A percentile compares a stretch with the other conserved stretches of the same genome.
These are phyloP conservation scores for Tieghemiomyces parasiticus DNA, from an alignment of 192 early-diverging fungal genomes.

Conservation along the genomic window DNA sequence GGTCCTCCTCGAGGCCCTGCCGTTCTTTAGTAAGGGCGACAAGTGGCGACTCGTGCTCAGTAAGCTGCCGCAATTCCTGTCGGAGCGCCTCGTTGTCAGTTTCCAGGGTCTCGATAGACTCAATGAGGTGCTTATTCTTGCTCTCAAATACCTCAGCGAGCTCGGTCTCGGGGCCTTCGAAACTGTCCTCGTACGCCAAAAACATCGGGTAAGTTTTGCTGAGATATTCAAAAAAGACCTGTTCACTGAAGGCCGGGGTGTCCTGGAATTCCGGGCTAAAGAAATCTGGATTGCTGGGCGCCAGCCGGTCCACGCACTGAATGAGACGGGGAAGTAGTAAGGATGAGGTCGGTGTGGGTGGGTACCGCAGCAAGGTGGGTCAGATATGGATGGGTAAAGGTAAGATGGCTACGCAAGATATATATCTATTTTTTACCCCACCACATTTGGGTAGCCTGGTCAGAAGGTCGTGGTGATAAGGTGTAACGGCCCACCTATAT, in stretches of 20 bases:
- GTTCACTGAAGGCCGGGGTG: slow-evolving; percentile 39
- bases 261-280: slow-evolving; percentile 23
- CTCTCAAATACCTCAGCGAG: slow-evolving; percentile 43
- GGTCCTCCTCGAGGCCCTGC: slow-evolving; percentile 21
- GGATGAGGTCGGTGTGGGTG: no score
- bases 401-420: no score
- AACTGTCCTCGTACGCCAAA: slow-evolving; percentile 48
- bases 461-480: no score
- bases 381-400: no score
- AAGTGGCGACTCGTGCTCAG: background rate
- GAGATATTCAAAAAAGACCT: slow-evolving; percentile 58
- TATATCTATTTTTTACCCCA: no score
- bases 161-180: slow-evolving; percentile 34
- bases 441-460: no score
- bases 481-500: no score
- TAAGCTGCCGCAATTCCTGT: slow-evolving; percentile 2
- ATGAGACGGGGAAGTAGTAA: no score
- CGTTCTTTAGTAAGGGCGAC: slow-evolving; percentile 3
- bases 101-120: slow-evolving; percentile 34
- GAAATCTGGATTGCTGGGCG: slow-evolving; percentile 16
- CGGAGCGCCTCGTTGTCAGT: slow-evolving; percentile 12
- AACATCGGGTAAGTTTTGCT: slow-evolving; percentile 43
- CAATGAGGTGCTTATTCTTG: slow-evolving; percentile 34
- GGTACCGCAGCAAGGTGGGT: no score
- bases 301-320: slow-evolving; percentile 39